A percentile compares a stretch with the other conserved stretches of the same genome.
phyloP scores from a whole-genome alignment of 805 yeast genomes.

The Lachancea meyersii region DNA sequence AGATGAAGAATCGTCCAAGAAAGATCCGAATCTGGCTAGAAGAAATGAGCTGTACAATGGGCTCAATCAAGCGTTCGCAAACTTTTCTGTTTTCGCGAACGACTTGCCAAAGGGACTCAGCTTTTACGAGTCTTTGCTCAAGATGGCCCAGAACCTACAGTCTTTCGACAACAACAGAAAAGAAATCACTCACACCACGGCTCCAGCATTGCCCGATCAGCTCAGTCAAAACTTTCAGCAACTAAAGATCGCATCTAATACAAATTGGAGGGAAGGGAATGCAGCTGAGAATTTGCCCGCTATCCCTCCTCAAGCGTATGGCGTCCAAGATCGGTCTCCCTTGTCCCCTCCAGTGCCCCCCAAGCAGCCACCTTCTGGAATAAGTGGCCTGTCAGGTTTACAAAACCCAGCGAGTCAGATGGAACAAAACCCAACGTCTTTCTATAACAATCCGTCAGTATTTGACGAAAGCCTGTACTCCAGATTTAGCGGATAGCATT shows the following conservation, averaged over 20 bases:
- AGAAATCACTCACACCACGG: neutral
- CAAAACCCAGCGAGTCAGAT: constrained; percentile 17
- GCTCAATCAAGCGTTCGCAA: constrained; percentile 44
- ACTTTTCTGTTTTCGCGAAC: constrained; percentile 50
- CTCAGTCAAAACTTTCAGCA: constrained; percentile 1
- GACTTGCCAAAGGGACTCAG: constrained; percentile 58
- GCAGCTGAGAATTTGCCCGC: constrained; percentile 6
- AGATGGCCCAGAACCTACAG: constrained; percentile 22
- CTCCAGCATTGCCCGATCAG: neutral
- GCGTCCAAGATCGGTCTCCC: neutral
- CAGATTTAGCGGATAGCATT: constrained; percentile 23
- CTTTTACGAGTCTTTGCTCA: constrained; percentile 50
- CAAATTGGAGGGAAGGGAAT: neutral
- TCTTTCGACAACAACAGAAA: neutral
- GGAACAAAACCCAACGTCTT: constrained; percentile 34
- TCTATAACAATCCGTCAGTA: constrained; percentile 46
- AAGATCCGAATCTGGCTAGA: constrained; percentile 31
- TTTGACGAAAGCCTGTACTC: constrained; percentile 45
- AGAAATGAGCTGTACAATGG: constrained; percentile 36
- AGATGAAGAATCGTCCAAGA: constrained; percentile 37
- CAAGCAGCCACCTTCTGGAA: constrained; percentile 15
- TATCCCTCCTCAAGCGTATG: constrained; percentile 14
- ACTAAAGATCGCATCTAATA: constrained; percentile 1
- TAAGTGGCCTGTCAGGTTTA: constrained; percentile 7
- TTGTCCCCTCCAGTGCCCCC: constrained; percentile 20